A percentile compares a stretch with the other conserved stretches of the same genome.
Conservation (phyloP, 2,329 filamentous ascomycete species). For the Aspergillus flavus region DNA sequence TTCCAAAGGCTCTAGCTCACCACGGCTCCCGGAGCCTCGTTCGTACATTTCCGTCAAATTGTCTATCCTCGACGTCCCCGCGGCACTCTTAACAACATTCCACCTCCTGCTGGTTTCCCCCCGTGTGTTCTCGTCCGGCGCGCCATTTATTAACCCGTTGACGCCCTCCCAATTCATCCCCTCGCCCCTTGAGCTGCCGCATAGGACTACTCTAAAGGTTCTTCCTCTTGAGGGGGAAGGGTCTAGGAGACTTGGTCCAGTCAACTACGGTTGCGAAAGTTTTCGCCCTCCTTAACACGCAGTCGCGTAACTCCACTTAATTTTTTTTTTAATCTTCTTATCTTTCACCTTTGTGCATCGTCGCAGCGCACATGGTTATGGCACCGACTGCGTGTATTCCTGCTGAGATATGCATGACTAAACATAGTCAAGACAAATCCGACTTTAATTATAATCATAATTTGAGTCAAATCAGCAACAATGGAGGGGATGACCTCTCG, state of each 20-base stretch:
- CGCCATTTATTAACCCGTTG: conserved; percentile 41
- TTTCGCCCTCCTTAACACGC: conserved; percentile 91
- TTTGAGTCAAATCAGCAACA: conserved; percentile 39
- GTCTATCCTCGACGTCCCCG: conserved; percentile 46
- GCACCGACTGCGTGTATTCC: conserved; percentile 68
- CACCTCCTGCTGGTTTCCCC: conserved; percentile 43
- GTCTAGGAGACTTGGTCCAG: conserved; percentile 97
- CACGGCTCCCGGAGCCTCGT: conserved; percentile 43
- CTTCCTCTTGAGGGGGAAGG: conserved; percentile 99
- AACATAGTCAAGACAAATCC: conserved; percentile 34
- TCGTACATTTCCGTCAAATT: conserved; percentile 43
- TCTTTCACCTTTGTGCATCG: conserved; percentile 26
- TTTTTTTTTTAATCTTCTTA: conserved; percentile 21
- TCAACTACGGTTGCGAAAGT: conserved; percentile 84
- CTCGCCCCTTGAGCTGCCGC: conserved; percentile 88
- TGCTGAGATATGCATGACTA: conserved; percentile 47
- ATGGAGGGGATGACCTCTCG: conserved; percentile 49
- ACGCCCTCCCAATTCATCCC: conserved; percentile 53
- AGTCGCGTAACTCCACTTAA: conserved; percentile 28
- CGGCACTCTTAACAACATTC: conserved; percentile 52
- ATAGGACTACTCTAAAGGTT: conserved; percentile 98
- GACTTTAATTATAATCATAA: conserved; percentile 33
- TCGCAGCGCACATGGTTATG: conserved; percentile 61
- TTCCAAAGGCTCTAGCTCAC: conserved; percentile 42
- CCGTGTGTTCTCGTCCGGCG: conserved; percentile 34